Evolutionary conservation across 805 yeast genomes (phyloP).

Genomic region (Kazachstania kunashirensis): DNA sequence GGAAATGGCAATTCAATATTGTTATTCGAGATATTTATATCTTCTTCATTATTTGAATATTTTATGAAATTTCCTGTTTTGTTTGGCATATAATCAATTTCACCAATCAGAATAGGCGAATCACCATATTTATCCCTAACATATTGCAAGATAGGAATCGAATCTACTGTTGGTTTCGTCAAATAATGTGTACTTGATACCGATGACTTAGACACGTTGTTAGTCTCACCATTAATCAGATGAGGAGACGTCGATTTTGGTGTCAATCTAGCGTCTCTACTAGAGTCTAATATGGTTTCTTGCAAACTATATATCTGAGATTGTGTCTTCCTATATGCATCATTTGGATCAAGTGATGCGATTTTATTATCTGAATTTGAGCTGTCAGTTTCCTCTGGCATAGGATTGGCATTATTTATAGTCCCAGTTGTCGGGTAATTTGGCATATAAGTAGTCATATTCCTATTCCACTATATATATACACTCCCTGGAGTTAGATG

Average conservation of each 20-base stretch:
- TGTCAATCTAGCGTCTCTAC: conserved; percentile 5
- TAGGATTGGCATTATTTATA: not conserved
- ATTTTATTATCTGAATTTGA: too few species aligned
- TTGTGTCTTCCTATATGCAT: conserved; percentile 26
- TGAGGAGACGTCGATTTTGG: conserved; percentile 1
- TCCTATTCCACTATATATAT: too few species aligned
- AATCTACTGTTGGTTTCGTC: conserved; percentile 1
- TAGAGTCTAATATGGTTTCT: conserved; percentile 26
- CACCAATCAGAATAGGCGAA: conserved; percentile 8
- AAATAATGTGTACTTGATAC: not conserved
- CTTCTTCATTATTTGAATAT: not conserved
- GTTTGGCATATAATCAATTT: conserved; percentile 16
- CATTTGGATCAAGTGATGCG: conserved; percentile 7
- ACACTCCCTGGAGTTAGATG: too few species aligned
- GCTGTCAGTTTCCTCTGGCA: not conserved
- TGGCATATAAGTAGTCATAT: not conserved
- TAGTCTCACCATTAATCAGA: not conserved
- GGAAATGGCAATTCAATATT: conserved; percentile 3
- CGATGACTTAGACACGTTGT: not conserved
- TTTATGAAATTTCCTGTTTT: not conserved
- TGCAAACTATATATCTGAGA: conserved; percentile 27
- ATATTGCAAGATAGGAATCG: conserved; percentile 6
- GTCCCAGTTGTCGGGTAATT: not conserved
- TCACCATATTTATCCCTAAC: conserved; percentile 5
- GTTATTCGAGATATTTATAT: not conserved